Conservation (phyloP, 225 moss, liverwort and hornwort genomes). For the Sphagnum tenellum region DNA sequence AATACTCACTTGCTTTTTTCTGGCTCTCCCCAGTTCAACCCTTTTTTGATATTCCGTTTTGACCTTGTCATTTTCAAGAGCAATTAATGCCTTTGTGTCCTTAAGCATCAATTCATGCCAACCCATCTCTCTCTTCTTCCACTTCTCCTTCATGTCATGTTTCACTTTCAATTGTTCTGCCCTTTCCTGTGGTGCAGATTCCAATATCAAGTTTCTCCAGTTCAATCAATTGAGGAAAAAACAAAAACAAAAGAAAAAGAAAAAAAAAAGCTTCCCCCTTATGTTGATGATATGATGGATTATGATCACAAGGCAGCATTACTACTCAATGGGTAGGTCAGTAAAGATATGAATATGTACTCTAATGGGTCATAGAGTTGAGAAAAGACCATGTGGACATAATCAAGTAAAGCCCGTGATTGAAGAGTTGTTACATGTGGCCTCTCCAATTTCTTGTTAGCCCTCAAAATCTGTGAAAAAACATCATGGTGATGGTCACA, state of each 20-base stretch:
- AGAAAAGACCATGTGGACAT: slow-evolving; percentile 28
- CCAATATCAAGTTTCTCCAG: too few species aligned
- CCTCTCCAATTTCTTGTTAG: slow-evolving; percentile 21
- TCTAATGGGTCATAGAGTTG: too few species aligned
- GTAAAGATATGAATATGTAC: too few species aligned
- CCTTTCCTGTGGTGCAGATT: not conserved
- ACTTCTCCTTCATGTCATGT: not conserved
- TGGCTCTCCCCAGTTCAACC: not conserved
- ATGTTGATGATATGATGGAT: too few species aligned
- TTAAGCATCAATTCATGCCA: slow-evolving; percentile 1
- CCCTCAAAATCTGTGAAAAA: slow-evolving; percentile 22
- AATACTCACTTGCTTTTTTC: not conserved
- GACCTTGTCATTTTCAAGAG: not conserved
- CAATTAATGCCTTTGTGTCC: not conserved
- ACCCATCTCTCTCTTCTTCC: not conserved
- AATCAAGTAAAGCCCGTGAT: slow-evolving; percentile 22
- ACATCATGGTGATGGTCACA: not conserved
- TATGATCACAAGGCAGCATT: too few species aligned
- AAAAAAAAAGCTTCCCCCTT: too few species aligned
- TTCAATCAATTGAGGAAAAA: too few species aligned
- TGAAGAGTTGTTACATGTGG: slow-evolving; percentile 29
- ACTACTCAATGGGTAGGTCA: too few species aligned
- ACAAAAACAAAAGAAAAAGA: too few species aligned
- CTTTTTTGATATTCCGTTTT: not conserved
- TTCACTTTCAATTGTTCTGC: not conserved